Evolutionary conservation across 495 filamentous ascomycete genomes (phyloP).

Genomic region (Penicillium canariense): DNA sequence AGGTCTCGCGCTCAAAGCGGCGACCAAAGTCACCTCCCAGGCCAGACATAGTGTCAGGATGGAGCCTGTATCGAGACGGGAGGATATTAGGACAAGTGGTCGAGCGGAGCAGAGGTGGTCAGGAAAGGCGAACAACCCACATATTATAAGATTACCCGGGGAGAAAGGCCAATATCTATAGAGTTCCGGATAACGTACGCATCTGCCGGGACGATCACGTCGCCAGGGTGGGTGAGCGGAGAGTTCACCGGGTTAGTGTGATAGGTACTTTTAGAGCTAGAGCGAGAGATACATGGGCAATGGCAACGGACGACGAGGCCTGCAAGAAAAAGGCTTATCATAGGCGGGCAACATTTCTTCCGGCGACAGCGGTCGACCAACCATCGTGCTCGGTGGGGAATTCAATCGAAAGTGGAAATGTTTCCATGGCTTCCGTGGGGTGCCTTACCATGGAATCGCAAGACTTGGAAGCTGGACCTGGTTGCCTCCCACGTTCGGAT

Average conservation of each 20-base stretch:
- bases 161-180: conserved; percentile 8
- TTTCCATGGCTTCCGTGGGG: conserved; percentile 15
- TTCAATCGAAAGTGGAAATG: not conserved
- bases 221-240: conserved; percentile 7
- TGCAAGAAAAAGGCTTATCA: conserved; percentile 19
- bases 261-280: conserved; percentile 13
- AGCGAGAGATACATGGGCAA: conserved; percentile 10
- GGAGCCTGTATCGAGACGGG: conserved; percentile 15
- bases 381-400: conserved; percentile 2
- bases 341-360: conserved; percentile 11
- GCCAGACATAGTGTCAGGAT: conserved; percentile 34
- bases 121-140: conserved; percentile 15
- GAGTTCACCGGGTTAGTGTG: conserved; percentile 14
- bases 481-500: not conserved
- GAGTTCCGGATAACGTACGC: conserved; percentile 16
- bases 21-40: conserved; percentile 33
- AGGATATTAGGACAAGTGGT: conserved; percentile 12
- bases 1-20: conserved; percentile 44
- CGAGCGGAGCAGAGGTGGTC: conserved; percentile 5
- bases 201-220: conserved; percentile 20
- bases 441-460: conserved; percentile 7
- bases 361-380: conserved; percentile 17
- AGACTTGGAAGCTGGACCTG: conserved; percentile 12
- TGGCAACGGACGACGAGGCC: not conserved
- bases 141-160: conserved; percentile 18